phyloP scores from a whole-genome alignment of 1,284 basidiomycete species.

The Ganoderma resinaceum region DNA sequence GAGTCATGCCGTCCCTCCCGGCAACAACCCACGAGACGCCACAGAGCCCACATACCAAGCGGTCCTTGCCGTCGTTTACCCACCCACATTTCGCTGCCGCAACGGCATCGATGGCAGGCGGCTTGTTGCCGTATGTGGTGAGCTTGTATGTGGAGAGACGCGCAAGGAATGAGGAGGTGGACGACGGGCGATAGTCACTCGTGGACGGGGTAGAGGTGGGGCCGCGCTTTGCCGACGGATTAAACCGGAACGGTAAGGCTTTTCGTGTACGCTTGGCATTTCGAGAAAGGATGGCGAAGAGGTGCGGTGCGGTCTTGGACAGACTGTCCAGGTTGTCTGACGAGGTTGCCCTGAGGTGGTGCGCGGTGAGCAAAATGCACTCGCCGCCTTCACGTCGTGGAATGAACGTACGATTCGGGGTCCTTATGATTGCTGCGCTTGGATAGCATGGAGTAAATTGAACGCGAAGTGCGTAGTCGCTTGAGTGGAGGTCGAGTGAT shows the following conservation, averaged over 20 bases:
- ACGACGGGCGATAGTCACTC: slow-evolving; percentile 80
- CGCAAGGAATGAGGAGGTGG: slow-evolving; percentile 69
- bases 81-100: slow-evolving; percentile 81
- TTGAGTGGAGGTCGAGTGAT: slow-evolving; percentile 57
- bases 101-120: slow-evolving; percentile 73
- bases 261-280: slow-evolving; percentile 65
- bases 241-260: slow-evolving; percentile 49
- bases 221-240: slow-evolving; percentile 37
- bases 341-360: slow-evolving; percentile 31
- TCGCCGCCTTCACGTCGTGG: slow-evolving; percentile 8
- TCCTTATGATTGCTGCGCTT: slow-evolving; percentile 76
- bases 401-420: slow-evolving; percentile 48
- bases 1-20: slow-evolving; percentile 67
- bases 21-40: slow-evolving; percentile 74
- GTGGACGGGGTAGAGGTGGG: slow-evolving; percentile 41
- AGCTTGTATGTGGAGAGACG: slow-evolving; percentile 80
- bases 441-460: slow-evolving; percentile 75
- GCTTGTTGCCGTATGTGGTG: slow-evolving; percentile 80
- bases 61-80: slow-evolving; percentile 79
- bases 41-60: slow-evolving; percentile 75
- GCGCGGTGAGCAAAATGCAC: slow-evolving; percentile 3
- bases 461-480: slow-evolving; percentile 57
- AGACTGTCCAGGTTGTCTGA: slow-evolving; percentile 40
- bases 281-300: slow-evolving; percentile 70
- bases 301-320: slow-evolving; percentile 67